Conservation (phyloP, 805 yeast species). For the Myxozyma vanderwaltii region DNA sequence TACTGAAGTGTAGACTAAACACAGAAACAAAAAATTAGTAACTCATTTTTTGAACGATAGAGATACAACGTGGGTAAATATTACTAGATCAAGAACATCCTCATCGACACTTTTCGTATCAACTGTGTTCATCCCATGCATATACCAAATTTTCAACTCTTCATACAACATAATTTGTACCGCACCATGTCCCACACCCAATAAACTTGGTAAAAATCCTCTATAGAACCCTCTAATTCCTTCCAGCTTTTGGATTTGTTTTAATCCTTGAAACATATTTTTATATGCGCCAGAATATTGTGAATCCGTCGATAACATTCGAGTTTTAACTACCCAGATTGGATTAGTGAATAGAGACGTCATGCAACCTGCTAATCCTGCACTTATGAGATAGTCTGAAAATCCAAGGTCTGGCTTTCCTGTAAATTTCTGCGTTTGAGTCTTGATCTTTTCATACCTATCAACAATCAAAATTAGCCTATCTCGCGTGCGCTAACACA, state of each 20-base stretch:
- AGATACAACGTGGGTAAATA: no score
- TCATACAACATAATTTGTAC: conserved; percentile 87
- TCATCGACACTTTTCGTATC: neutral
- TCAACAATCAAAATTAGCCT: neutral
- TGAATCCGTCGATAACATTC: conserved; percentile 54
- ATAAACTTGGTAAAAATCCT: conserved; percentile 71
- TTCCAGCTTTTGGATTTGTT: conserved; percentile 52
- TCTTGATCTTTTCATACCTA: conserved; percentile 30
- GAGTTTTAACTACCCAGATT: conserved; percentile 91
- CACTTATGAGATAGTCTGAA: conserved; percentile 54
- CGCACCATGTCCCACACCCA: conserved; percentile 88
- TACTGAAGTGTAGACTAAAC: conserved; percentile 55
- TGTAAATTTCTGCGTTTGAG: neutral
- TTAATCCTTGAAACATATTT: conserved; percentile 59
- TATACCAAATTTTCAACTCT: conserved; percentile 53
- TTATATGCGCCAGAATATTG: conserved; percentile 55
- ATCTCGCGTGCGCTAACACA: no score
- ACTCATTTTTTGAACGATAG: no score
- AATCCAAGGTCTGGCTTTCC: conserved; percentile 43
- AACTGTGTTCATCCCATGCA: neutral
- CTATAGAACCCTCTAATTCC: conserved; percentile 68
- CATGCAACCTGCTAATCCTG: conserved; percentile 70
- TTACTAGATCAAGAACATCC: conserved; percentile 1
- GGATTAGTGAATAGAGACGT: conserved; percentile 86
- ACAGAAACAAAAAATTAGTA: no score